Conservation (phyloP, 2,329 filamentous ascomycete species). For the Pseudogymnoascus sp. region DNA sequence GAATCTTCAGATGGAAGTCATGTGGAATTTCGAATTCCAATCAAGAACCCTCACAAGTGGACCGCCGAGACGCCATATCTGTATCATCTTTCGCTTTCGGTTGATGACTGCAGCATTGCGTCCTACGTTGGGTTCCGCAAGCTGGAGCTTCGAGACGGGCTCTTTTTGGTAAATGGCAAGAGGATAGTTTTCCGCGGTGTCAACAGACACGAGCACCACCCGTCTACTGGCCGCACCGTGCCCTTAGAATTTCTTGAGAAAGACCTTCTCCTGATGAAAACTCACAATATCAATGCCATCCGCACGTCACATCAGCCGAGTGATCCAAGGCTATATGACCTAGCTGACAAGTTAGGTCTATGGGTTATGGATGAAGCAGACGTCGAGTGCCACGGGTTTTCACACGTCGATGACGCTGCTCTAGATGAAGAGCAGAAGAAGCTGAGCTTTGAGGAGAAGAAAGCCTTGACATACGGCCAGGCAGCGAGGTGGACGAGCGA, state of each 20-base stretch:
- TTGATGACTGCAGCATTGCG: slow-evolving; percentile 23
- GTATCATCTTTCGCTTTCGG: slow-evolving; percentile 41
- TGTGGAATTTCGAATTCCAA: slow-evolving; percentile 22
- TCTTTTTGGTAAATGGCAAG: slow-evolving; percentile 45
- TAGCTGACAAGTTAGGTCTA: slow-evolving; percentile 53
- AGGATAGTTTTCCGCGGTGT: slow-evolving; percentile 45
- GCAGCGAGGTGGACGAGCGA: slow-evolving; percentile 36
- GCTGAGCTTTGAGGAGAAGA: slow-evolving; percentile 34
- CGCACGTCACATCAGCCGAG: slow-evolving; percentile 59
- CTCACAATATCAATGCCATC: slow-evolving; percentile 59
- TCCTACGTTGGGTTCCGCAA: slow-evolving; percentile 46
- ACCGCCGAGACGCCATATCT: slow-evolving; percentile 58
- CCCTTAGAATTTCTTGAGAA: slow-evolving; percentile 40
- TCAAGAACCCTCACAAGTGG: slow-evolving; percentile 53
- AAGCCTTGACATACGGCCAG: slow-evolving; percentile 30
- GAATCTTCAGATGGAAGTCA: slow-evolving; percentile 7
- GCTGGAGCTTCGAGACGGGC: slow-evolving; percentile 42
- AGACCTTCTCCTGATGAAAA: slow-evolving; percentile 47
- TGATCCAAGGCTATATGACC: slow-evolving; percentile 47
- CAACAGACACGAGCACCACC: slow-evolving; percentile 49
- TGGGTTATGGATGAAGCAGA: slow-evolving; percentile 47
- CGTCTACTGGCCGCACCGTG: slow-evolving; percentile 40
- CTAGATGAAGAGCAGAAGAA: slow-evolving; percentile 7
- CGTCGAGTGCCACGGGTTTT: slow-evolving; percentile 40
- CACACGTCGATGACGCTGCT: slow-evolving; percentile 7